Evolutionary conservation across 345 rosid genomes (phyloP), one percentile per base, ranked within the genome.

Genomic region (Citrus medica): DNA sequence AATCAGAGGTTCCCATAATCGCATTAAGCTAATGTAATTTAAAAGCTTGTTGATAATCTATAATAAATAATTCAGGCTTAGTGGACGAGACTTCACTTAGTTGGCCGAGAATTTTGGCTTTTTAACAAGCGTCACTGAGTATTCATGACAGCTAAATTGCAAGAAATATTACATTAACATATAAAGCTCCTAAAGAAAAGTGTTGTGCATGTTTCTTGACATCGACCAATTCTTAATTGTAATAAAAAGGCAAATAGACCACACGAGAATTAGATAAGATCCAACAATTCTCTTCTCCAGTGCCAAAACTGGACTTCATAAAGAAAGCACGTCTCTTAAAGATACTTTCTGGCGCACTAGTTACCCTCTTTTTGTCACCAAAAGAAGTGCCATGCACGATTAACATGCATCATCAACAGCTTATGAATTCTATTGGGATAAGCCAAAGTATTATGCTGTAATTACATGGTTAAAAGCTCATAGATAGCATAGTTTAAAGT

Each of bases 91-190:
- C 51, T 46, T 46, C 16, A 46, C 17, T 60, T 51, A 64, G 78
- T 75, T 81, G 69, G 82, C 84, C 86, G 79, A 78, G 40, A 86
- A 78, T 67, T 69, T 79, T 72, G 86, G 86, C 80, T 75, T 83
- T 69, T 24, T 8, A 46, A 25, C 65, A 58, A 19, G 48, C 4
- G 27, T 14, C 37, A 17, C 48, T 2, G 14, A 25, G 25, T 35
- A 13, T 2, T 38, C 42, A 30, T 60, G 69, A 61, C 68, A 17
- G 42, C 25, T 38, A 48, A 63, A 30, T 58, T 19, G 7, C 32
- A 1, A 69, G 37, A 60, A 12, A 60, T 13, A 59, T 28, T 42
- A 27, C 13, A 69, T 46, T 63, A 32, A 17, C 2, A 62, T 62
- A 22, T 46, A 22, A 24, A 51, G 75, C 63, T 67, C 48, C 60